A percentile compares a stretch with the other conserved stretches of the same genome.
phyloP scores from a whole-genome alignment of 1,139 yeast species.

The Geotrichum australiense region DNA sequence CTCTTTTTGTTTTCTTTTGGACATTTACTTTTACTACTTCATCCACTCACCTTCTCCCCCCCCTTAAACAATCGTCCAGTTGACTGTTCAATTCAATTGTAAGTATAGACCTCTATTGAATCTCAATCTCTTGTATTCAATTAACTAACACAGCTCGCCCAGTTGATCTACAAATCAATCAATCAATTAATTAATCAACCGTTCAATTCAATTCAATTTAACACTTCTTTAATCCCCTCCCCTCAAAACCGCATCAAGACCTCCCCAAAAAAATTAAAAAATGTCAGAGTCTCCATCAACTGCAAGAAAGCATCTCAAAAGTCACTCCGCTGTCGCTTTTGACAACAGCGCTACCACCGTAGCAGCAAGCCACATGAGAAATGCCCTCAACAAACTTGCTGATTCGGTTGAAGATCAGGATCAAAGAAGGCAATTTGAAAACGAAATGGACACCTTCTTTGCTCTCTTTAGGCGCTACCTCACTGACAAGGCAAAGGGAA shows the following conservation, averaged over 20 bases:
- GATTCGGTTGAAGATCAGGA: conserved; percentile 62
- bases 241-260: not conserved
- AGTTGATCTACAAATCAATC: no score
- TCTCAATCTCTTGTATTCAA: no score
- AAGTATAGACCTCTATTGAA: no score
- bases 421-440: conserved; percentile 61
- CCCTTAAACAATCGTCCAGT: no score
- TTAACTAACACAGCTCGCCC: no score
- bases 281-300: conserved; percentile 10
- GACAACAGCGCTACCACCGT: conserved; percentile 93
- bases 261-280: not conserved
- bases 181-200: not conserved
- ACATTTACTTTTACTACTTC: not conserved
- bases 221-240: not conserved
- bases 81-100: no score
- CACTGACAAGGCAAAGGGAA: conserved; percentile 80
- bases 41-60: no score
- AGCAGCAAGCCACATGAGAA: conserved; percentile 97
- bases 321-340: conserved; percentile 46
- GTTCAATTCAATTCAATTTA: not conserved
- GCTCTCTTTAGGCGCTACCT: conserved; percentile 89
- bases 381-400: conserved; percentile 81
- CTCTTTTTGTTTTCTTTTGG: not conserved
- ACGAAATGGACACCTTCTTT: conserved; percentile 92
- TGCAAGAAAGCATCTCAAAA: conserved; percentile 18